Percentiles rank a stretch among this genome's conserved stretches.
phyloP scores from a whole-genome alignment of 768 basidiomycete genomes.

The Leucosporidium creatinivorum region DNA sequence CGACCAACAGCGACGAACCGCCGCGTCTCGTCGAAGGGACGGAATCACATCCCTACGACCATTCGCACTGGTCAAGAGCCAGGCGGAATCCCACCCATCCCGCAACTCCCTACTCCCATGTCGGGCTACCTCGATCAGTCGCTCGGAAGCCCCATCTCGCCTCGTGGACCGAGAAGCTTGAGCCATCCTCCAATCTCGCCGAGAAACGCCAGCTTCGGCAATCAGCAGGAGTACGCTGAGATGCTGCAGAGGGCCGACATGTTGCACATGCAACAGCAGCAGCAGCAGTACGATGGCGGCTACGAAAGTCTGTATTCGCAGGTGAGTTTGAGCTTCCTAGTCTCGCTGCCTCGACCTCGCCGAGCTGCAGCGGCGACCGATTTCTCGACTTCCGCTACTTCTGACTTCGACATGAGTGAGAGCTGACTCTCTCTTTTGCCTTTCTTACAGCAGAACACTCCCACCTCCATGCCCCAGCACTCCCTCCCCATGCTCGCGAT shows the following conservation, averaged over 20 bases:
- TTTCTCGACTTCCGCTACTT: too few species aligned
- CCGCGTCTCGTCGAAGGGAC: conserved; percentile 20
- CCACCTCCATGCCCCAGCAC: not conserved
- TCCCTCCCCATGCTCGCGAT: not conserved
- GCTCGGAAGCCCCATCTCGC: not conserved
- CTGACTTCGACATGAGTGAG: too few species aligned
- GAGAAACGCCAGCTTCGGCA: not conserved
- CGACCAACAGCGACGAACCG: conserved; percentile 21
- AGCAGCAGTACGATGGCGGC: conserved; percentile 18
- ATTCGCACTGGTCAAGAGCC: conserved; percentile 1
- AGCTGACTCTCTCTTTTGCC: not conserved
- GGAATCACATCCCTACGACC: conserved; percentile 11
- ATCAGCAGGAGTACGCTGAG: conserved; percentile 17
- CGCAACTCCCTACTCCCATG: conserved; percentile 23
- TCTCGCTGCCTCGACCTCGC: too few species aligned
- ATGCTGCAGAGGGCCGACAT: conserved; percentile 26
- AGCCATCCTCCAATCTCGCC: not conserved
- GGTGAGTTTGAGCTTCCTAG: too few species aligned
- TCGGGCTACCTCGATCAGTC: conserved; percentile 21
- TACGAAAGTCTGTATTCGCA: too few species aligned
- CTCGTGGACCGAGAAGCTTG: conserved; percentile 1
- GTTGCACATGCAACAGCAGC: conserved; percentile 28
- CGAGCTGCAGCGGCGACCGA: too few species aligned
- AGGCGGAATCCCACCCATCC: conserved; percentile 18
- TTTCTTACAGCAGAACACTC: not conserved